Conservation (phyloP, 768 basidiomycete species). For the Psilocybe cyanescens region DNA sequence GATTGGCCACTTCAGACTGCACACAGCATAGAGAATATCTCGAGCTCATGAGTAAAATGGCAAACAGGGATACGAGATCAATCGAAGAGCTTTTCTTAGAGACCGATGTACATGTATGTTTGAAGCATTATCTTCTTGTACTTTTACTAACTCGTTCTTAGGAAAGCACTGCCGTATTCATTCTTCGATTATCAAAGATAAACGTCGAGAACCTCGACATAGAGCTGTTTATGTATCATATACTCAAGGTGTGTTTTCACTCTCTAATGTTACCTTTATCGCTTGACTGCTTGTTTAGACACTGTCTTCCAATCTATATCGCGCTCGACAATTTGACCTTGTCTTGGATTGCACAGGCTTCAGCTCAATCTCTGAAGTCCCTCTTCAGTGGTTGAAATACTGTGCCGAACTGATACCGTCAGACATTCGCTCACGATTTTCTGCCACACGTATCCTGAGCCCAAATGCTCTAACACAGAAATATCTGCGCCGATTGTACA, state of each 20-base stretch:
- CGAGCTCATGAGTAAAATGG: conserved; percentile 68
- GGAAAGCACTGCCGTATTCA: conserved; percentile 59
- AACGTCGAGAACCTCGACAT: conserved; percentile 83
- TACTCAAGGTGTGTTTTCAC: conserved; percentile 59
- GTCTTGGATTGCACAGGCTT: conserved; percentile 86
- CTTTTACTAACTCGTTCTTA: conserved; percentile 16
- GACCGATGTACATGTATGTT: conserved; percentile 50
- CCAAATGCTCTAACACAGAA: conserved; percentile 72
- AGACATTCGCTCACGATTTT: conserved; percentile 69
- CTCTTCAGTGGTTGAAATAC: conserved; percentile 80
- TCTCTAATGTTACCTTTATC: not conserved
- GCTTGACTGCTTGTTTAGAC: conserved; percentile 38
- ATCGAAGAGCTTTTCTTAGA: conserved; percentile 72
- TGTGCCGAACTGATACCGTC: conserved; percentile 74
- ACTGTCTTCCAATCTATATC: conserved; percentile 50
- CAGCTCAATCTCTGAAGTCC: conserved; percentile 74
- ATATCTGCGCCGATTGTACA: conserved; percentile 78
- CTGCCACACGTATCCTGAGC: conserved; percentile 68
- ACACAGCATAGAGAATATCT: conserved; percentile 65
- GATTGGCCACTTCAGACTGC: conserved; percentile 50
- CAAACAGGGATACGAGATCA: conserved; percentile 59
- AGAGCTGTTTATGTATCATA: conserved; percentile 76
- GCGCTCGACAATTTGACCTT: conserved; percentile 62
- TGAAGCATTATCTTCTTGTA: not conserved
- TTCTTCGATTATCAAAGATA: conserved; percentile 68